Percentiles rank a stretch among this genome's conserved stretches.
phyloP scores from a whole-genome alignment of 2,329 filamentous ascomycete genomes.

The Aplosporella prunicola region DNA sequence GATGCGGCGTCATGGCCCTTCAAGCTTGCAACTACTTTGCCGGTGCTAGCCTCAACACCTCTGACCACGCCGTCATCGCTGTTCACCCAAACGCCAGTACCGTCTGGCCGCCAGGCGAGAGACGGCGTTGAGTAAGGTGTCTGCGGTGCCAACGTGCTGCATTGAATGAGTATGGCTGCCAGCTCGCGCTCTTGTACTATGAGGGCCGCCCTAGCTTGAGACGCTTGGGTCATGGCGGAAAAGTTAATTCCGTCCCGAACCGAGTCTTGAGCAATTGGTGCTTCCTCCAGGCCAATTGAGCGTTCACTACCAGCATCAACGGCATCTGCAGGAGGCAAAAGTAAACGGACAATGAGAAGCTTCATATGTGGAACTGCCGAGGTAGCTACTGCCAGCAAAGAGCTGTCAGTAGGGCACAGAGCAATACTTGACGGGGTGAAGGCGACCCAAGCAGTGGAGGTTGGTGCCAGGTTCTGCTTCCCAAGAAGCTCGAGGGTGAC shows the following conservation, averaged over 20 bases:
- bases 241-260: no score
- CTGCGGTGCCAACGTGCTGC: slow-evolving; percentile 53
- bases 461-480: slow-evolving; percentile 51
- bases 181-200: slow-evolving; percentile 47
- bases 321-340: slow-evolving; percentile 36
- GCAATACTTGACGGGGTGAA: slow-evolving; percentile 52
- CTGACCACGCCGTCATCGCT: slow-evolving; percentile 54
- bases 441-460: slow-evolving; percentile 54
- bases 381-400: slow-evolving; percentile 50
- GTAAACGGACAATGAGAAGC: slow-evolving; percentile 48
- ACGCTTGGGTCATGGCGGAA: slow-evolving; percentile 36
- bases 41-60: slow-evolving; percentile 49
- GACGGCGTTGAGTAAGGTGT: slow-evolving; percentile 55
- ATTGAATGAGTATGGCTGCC: slow-evolving; percentile 50
- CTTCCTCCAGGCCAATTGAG: no score
- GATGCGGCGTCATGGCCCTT: slow-evolving; percentile 47
- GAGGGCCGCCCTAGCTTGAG: slow-evolving; percentile 43
- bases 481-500: slow-evolving; percentile 37
- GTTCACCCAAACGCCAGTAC: slow-evolving; percentile 54
- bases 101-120: slow-evolving; percentile 52
- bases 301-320: neutral
- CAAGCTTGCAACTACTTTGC: slow-evolving; percentile 45
- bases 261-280: neutral
- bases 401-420: slow-evolving; percentile 45
- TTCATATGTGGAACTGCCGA: slow-evolving; percentile 54